Base-by-base conservation (phyloP, 2,329 filamentous ascomycete genomes). In the Endoconidiophora laricicola region DNA sequence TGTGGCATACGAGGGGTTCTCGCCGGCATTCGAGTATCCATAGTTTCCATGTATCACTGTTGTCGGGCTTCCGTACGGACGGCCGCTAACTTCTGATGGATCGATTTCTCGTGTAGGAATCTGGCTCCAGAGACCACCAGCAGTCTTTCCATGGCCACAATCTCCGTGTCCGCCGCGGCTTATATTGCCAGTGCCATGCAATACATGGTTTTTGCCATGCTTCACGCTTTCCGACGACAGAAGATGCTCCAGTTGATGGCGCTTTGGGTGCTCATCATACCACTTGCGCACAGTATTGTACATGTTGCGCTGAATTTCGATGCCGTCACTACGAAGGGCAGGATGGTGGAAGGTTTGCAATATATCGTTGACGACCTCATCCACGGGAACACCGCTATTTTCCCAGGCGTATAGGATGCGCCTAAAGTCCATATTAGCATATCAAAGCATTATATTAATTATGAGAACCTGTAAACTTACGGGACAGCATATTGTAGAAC, bases 351-450 rank as follows among this genome's bases (percentile, higher is more conserved):
- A 94, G 9, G 86, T 79, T 22, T 77, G 76, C 44, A 87, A 68
- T 39, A 93, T 78, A 57, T 96, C 90, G 55, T 85, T 71, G 55
- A 88, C 71, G 0, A 96, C 82, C 63, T 93, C 83, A 37, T 93
- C 76, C 3, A 91, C 81, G 0, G 86, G 78, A 0, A 94, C 79
- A 41, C 81, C 78, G 2, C 83, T 76, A 61, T 96, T 84, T 56
- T 96, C 85, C 86, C 88, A 96, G 3, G 88, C 90, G 60, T 90
- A 94, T 18, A 98, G 72, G 44, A 96, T 69, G 33, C 90, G 83
- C 2, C 50, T 52, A 46, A 18, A 33, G 24, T 16, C 22, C 36
- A n/a, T 49, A 36, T 52, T 41, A 49, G n/a, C 26, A 29, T 16
- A 37, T 38, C n/a, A 36, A 22, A 43, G 4, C 16, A 41, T 57